Base-by-base conservation (phyloP, 2,329 filamentous ascomycete genomes). In the Fusarium guadeloupense region DNA sequence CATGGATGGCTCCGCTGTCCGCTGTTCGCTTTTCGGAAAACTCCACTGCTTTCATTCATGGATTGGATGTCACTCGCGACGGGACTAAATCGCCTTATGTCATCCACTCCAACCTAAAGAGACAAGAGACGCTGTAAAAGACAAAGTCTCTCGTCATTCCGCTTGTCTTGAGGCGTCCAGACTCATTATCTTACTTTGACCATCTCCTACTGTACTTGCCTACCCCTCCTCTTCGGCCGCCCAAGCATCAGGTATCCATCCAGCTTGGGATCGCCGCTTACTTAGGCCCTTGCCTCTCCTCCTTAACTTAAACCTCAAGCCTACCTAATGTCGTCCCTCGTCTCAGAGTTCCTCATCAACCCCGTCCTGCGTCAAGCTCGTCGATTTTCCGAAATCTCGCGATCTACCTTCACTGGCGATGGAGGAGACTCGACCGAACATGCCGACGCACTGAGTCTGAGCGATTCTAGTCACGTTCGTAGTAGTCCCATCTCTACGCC, bases 331-430 rank as follows among this genome's bases (percentile, higher is more conserved):
- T 81, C 83, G 73, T 86, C 82, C 66, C 77, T 88, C 69, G 85
- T 89, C 48, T 83, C 85, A 69, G 84, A 88, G 58, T 88, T 87
- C 72, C 77, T 89, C 67, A 86, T 89, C 74, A 87, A 87, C 60
- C 86, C 87, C 54, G 85, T 89, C 68, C 76, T 89, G 66, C 84
- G 86, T 72, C 86, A 89, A 75, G 86, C 86, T 68, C 84, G 85
- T 60, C 84, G 85, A 62, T 84, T 89, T 70, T 88, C 87, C 42
- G 78, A 80, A 67, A 78, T 79, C 55, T 80, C 78, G 25, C 74
- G 77, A 50, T 71, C 76, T 20, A 76, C 73, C 62, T 66, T 79
- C 66, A 58, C 66, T 69, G 71, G 70, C 62, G 75, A 74, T 63
- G 70, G 71, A 66, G 74, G 68, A 67, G 69, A 75, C 50, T 64